Evolutionary conservation across 768 basidiomycete species (phyloP), one percentile per base, ranked within the genome.

Genomic region (Leccinum obscurum): DNA sequence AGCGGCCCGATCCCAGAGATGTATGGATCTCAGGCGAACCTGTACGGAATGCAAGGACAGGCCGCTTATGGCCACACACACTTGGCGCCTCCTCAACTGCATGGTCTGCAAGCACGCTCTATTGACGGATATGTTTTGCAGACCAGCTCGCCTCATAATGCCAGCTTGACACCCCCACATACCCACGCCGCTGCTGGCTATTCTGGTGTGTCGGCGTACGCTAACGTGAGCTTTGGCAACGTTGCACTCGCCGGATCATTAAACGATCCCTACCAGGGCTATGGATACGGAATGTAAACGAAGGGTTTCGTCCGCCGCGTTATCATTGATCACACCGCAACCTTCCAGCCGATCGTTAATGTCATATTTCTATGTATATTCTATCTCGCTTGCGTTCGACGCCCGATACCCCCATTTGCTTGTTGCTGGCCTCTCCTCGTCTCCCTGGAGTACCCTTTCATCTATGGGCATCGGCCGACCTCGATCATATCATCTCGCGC

Each of bases 121-220:
- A 91, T 93, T 63, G 91, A 93, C 67, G 85, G 86, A 68, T 92
- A 92, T 69, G 89, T 92, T 61, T 78, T 93, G 54, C 91, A 92
- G 74, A 85, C 85, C 70, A 85, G 80, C 66, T 86, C 86, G 46
- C 80, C 79, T 63, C 88, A 91, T 72, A 87, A 82, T 67, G 80
- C 85, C 56, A 83, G 79, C 44, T 66, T 89, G 61, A 81, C 87
- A 28, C 81, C 86, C 46, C 80, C 84, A 34, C 87, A 81, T 71
- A 72, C 77, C 62, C 83, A 86, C 61, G 71, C 74, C 13, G 77
- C 80, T 52, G 80, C 80, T 52, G 80, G 81, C 48, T 90, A 89
- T 76, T 81, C 84, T 44, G 80, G 81, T 61, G 80, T 81, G 56
- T 81, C 85, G 24, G 68, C 75, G 22, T 83, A 80, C 65, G 72